phyloP scores from a whole-genome alignment of 169 alveolate genomes.

The Babesia bovis region DNA sequence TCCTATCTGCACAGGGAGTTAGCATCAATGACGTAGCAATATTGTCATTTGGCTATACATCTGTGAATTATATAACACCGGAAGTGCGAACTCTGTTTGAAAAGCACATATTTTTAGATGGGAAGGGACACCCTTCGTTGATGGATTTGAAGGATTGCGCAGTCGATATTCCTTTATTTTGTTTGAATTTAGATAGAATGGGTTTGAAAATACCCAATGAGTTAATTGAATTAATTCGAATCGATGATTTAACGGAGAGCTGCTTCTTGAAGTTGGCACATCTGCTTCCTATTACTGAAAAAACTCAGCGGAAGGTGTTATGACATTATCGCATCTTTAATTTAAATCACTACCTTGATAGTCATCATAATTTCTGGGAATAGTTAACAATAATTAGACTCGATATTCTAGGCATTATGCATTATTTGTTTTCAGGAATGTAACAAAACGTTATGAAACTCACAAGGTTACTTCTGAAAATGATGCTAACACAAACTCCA shows the following conservation, averaged over 20 bases:
- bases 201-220: slow-evolving; percentile 24
- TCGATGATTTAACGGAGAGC: background rate
- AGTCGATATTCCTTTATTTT: slow-evolving; percentile 37
- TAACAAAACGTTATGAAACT: too few species aligned
- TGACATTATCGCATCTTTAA: background rate
- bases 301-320: slow-evolving; percentile 13
- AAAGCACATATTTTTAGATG: background rate
- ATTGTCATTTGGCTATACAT: slow-evolving; percentile 42
- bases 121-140: background rate
- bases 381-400: too few species aligned
- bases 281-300: slow-evolving; percentile 6
- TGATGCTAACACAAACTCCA: too few species aligned
- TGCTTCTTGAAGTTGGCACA: slow-evolving; percentile 28
- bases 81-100: slow-evolving; percentile 37
- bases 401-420: too few species aligned
- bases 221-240: background rate
- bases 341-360: too few species aligned
- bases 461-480: too few species aligned
- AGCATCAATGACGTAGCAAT: slow-evolving; percentile 49
- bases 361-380: too few species aligned
- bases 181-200: slow-evolving; percentile 25
- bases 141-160: background rate
- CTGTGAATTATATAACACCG: slow-evolving; percentile 13
- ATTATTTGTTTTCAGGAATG: too few species aligned
- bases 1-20: slow-evolving; percentile 3